Percentiles rank a stretch among this genome's conserved stretches.
These are phyloP conservation scores for Fagus sylvatica DNA, from an alignment of 306 rosid genomes.

Conservation along the genomic window DNA sequence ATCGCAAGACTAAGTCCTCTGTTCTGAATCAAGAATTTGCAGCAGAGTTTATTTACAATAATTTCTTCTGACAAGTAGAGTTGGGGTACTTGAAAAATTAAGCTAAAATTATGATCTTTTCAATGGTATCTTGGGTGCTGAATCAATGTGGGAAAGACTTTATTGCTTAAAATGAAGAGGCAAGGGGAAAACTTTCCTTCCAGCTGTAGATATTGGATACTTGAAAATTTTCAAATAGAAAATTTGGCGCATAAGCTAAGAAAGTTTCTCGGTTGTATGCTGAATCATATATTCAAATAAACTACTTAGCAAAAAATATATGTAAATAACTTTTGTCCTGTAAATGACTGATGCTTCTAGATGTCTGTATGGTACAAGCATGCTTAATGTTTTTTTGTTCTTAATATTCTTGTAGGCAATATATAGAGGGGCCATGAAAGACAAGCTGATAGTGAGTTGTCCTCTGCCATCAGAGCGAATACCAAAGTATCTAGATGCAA, in stretches of 20 bases:
- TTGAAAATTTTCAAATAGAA: not conserved
- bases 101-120: not conserved
- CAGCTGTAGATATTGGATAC: not conserved
- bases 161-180: not conserved
- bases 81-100: not conserved
- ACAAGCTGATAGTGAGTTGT: conserved; percentile 75
- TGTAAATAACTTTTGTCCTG: not conserved
- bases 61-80: not conserved
- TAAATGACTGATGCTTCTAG: not conserved
- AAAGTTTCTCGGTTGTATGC: not conserved
- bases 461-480: conserved; percentile 68
- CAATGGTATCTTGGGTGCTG: not conserved
- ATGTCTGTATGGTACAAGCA: not conserved
- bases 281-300: not conserved
- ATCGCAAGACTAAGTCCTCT: not conserved
- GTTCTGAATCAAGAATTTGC: not conserved
- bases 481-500: conserved; percentile 68
- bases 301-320: not conserved
- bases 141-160: not conserved
- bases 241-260: not conserved
- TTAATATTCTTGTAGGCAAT: conserved; percentile 50
- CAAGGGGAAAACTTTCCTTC: not conserved
- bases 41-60: not conserved
- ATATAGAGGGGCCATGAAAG: conserved; percentile 88
- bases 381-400: conserved; percentile 6